These are phyloP conservation scores for Pseudogymnoascus sp. DNA, from an alignment of 2,329 filamentous ascomycete genomes.

Conservation along the genomic window DNA sequence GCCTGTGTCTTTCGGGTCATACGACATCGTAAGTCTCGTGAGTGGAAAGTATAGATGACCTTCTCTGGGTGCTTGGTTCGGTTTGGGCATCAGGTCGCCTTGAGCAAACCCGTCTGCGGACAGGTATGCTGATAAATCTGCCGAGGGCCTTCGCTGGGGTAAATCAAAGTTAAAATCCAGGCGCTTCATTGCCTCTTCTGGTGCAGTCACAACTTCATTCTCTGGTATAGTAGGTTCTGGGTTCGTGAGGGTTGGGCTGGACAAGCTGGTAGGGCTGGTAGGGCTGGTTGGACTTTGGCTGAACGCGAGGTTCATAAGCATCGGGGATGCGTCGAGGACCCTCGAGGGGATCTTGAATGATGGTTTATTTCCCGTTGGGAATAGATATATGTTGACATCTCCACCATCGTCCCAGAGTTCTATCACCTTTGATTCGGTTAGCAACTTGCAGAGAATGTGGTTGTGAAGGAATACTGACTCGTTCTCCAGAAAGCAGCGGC, in stretches of 20 bases:
- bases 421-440: constrained; percentile 41
- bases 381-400: constrained; percentile 49
- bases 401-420: constrained; percentile 58
- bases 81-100: constrained; percentile 16
- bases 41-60: constrained; percentile 46
- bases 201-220: neutral
- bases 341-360: constrained; percentile 53
- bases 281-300: constrained; percentile 9
- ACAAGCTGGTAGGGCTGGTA: constrained; percentile 19
- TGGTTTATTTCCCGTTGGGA: constrained; percentile 43
- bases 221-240: neutral
- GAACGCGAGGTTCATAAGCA: constrained; percentile 16
- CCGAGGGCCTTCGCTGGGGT: constrained; percentile 32
- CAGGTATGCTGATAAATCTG: constrained; percentile 19
- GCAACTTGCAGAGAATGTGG: neutral
- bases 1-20: constrained; percentile 31
- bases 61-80: constrained; percentile 32
- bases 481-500: constrained; percentile 45
- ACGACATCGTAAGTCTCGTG: constrained; percentile 17
- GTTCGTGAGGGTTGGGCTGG: constrained; percentile 33
- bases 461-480: constrained; percentile 31
- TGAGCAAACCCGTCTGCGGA: constrained; percentile 18
- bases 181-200: constrained; percentile 38
- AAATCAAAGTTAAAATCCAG: constrained; percentile 27
- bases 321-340: constrained; percentile 41